These are phyloP conservation scores for Platismatia glauca DNA, from an alignment of 495 filamentous ascomycete genomes.

Conservation along the genomic window DNA sequence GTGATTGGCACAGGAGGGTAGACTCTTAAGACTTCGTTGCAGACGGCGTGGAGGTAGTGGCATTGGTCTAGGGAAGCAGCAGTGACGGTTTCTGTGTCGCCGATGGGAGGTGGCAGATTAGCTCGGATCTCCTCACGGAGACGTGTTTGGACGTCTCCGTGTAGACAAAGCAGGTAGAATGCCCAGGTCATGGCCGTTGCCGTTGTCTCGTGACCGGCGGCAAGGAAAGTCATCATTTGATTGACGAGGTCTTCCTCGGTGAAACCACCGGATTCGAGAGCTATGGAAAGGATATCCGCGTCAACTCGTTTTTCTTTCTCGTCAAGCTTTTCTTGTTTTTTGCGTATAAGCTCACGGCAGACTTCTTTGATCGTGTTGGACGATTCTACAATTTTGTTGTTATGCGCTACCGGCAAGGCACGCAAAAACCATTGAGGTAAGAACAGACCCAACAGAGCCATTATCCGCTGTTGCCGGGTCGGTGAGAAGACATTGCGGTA, in stretches of 20 bases:
- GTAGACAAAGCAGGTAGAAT: slow-evolving; percentile 48
- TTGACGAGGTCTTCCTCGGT: slow-evolving; percentile 73
- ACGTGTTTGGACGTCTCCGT: slow-evolving; percentile 47
- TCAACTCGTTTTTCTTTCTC: slow-evolving; percentile 40
- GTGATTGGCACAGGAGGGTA: slow-evolving; percentile 53
- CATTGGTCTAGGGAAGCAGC: slow-evolving; percentile 44
- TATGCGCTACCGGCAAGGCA: slow-evolving; percentile 56
- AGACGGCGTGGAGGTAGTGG: slow-evolving; percentile 53
- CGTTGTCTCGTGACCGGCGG: slow-evolving; percentile 80
- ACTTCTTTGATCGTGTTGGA: slow-evolving; percentile 49
- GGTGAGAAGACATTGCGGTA: slow-evolving; percentile 53
- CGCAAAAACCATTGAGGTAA: slow-evolving; percentile 29
- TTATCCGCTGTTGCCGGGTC: slow-evolving; percentile 34
- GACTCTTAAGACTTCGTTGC: slow-evolving; percentile 51
- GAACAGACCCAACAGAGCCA: slow-evolving; percentile 41
- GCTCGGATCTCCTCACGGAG: slow-evolving; percentile 54
- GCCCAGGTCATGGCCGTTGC: slow-evolving; percentile 53
- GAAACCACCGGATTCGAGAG: slow-evolving; percentile 67
- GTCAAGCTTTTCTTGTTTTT: slow-evolving; percentile 56
- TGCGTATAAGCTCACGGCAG: slow-evolving; percentile 56
- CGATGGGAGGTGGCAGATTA: slow-evolving; percentile 52
- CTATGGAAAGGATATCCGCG: slow-evolving; percentile 75
- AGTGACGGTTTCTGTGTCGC: slow-evolving; percentile 39
- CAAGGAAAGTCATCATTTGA: slow-evolving; percentile 93
- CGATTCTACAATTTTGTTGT: slow-evolving; percentile 49